These are phyloP conservation scores for Mucor racemosus DNA, from an alignment of 371 early-diverging fungal species.

Conservation along the genomic window DNA sequence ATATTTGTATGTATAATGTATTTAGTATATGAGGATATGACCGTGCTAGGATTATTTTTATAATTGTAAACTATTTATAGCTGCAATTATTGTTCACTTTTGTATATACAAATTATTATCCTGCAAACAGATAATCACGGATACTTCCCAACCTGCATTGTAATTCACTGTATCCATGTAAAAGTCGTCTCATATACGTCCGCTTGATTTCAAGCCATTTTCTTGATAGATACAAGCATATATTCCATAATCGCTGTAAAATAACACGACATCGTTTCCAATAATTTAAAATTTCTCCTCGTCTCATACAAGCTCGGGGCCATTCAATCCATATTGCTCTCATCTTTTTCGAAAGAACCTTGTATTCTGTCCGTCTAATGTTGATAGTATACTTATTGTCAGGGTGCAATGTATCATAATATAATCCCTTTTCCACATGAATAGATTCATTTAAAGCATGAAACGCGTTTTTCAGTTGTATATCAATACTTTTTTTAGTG, in stretches of 20 bases:
- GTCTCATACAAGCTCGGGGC: background rate
- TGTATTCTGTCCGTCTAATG: background rate
- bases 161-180: background rate
- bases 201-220: background rate
- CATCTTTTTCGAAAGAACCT: background rate
- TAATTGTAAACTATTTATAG: too few relatives aligned
- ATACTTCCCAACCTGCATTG: background rate
- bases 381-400: background rate
- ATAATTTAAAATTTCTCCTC: background rate
- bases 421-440: background rate
- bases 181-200: background rate
- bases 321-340: background rate
- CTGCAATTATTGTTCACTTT: too few relatives aligned
- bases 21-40: background rate
- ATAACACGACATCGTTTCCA: background rate
- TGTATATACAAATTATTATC: background rate
- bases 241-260: background rate
- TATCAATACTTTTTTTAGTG: background rate
- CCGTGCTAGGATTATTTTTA: too few relatives aligned
- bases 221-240: background rate
- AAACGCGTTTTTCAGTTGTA: background rate
- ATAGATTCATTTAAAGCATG: constrained; percentile 1
- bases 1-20: background rate
- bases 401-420: background rate
- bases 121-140: background rate